Percentiles rank a stretch among this genome's conserved stretches.
Conservation (phyloP, 257 asterid genomes). For the Nicotiana knightiana region DNA sequence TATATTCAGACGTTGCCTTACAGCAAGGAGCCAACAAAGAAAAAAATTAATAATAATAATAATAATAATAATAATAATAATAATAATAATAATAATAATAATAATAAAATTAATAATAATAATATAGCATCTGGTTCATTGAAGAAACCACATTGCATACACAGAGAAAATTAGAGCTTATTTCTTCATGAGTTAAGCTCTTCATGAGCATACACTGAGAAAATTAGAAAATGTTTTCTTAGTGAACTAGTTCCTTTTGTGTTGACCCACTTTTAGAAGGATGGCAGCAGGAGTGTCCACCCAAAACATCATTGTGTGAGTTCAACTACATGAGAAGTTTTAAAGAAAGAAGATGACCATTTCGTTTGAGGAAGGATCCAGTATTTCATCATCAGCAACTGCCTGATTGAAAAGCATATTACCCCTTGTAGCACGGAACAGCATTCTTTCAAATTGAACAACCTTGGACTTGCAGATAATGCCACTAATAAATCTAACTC, state of each 20-base stretch:
- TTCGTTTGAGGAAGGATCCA: constrained; percentile 82
- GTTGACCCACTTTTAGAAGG: not conserved
- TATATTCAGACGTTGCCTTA: not conserved
- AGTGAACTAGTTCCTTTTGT: not conserved
- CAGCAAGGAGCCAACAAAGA: not conserved
- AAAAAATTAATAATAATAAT: not conserved
- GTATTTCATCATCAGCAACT: constrained; percentile 58
- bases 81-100: not conserved
- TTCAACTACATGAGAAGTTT: not conserved
- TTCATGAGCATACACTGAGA: not conserved
- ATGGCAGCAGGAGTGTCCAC: constrained; percentile 1
- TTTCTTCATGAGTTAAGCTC: no score
- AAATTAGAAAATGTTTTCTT: not conserved
- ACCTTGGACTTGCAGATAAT: constrained; percentile 75
- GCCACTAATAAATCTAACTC: constrained; percentile 91
- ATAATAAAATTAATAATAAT: not conserved
- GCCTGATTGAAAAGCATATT: constrained; percentile 97
- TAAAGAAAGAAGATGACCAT: constrained; percentile 42
- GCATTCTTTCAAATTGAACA: constrained; percentile 84
- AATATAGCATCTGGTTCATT: not conserved
- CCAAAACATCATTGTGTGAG: not conserved
- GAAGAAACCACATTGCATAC: not conserved
- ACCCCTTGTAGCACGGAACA: constrained; percentile 97
- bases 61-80: not conserved
- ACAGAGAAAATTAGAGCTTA: not conserved